Base-by-base conservation (phyloP, 108 stramenopile genomes). In the Conticribra guillardii region DNA sequence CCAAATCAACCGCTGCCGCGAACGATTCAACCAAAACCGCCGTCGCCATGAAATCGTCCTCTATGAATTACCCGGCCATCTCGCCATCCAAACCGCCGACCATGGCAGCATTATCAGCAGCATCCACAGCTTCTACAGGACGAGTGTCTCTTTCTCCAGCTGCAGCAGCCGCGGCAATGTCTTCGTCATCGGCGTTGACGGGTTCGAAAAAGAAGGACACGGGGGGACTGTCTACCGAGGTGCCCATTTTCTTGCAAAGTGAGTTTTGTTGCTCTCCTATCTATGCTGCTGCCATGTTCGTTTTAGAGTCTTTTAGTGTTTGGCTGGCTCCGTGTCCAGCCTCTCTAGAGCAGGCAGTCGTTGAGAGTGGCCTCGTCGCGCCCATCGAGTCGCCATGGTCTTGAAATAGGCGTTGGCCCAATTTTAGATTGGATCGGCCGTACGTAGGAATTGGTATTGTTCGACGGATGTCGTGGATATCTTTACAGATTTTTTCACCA, bases 171-270 rank as follows among this genome's bases (percentile, higher is more conserved):
- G 37, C 37, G 8, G 37, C 37, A 41, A 41, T n/a, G n/a, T n/a
- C n/a, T n/a, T n/a, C n/a, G n/a, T 7, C 41, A 44, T 7, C 14
- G 7, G 9, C 41, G 14, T 11, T 44, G 14, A 44, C 14, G 41
- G 41, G 7, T 44, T 14, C 16, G 50, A 51, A 17, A 18, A 51
- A 17, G 50, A 51, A 17, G 16, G 16, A 51, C 4, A 18, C 5
- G 50, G 19, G 50, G 19, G 50, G 18, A 11, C 9, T 51, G 16
- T 17, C 59, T 9, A n/a, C 67, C 31, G 74, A 75, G 60, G 74
- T 66, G 52, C 74, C 74, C 60, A 75, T 75, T 37, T 75, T 75
- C 53, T 52, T 75, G 17, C 74, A 75, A 32, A 75, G 74, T 75
- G 74, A 75, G 21, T 41, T 60, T 26, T 17, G 17, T n/a, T 31